Evolutionary conservation across 2,329 filamentous ascomycete genomes (phyloP).

Genomic region (Pyrenochaeta sp.): DNA sequence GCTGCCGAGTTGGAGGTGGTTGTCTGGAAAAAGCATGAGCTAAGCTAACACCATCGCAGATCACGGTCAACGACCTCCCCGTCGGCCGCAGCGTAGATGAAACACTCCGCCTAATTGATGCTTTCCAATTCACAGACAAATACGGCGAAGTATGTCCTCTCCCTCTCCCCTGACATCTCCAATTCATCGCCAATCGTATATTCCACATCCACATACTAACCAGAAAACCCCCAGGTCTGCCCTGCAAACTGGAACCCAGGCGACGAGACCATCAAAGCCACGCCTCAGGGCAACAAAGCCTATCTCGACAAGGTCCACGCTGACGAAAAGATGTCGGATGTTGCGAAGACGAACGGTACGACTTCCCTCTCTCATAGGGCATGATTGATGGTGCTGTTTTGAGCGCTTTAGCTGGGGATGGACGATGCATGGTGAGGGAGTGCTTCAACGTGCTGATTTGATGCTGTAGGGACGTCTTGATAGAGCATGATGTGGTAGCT

Average conservation of each 20-base stretch:
- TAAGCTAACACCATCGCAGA: slow-evolving; percentile 49
- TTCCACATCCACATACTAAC: slow-evolving; percentile 3
- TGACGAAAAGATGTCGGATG: slow-evolving; percentile 46
- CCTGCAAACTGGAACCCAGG: slow-evolving; percentile 55
- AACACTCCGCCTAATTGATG: slow-evolving; percentile 65
- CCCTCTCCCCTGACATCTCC: not conserved
- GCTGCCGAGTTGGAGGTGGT: not conserved
- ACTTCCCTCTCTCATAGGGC: not conserved
- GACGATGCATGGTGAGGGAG: not conserved
- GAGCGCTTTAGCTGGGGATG: not conserved
- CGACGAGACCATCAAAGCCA: slow-evolving; percentile 52
- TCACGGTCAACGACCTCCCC: slow-evolving; percentile 71
- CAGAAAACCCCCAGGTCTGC: slow-evolving; percentile 38
- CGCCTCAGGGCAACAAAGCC: slow-evolving; percentile 50
- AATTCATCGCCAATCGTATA: not conserved
- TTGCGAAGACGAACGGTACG: slow-evolving; percentile 42
- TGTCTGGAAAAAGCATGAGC: not conserved
- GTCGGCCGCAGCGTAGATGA: slow-evolving; percentile 72
- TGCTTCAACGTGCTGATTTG: not conserved
- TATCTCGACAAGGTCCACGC: slow-evolving; percentile 48
- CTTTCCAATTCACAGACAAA: slow-evolving; percentile 57
- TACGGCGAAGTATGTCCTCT: slow-evolving; percentile 48
- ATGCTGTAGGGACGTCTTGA: not conserved
- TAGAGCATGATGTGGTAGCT: not conserved
- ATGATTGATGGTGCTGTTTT: not conserved